Percentiles rank a stretch among this genome's conserved stretches.
These are phyloP conservation scores for Blastobotrys serpentis DNA, from an alignment of 1,139 yeast species.

Conservation along the genomic window DNA sequence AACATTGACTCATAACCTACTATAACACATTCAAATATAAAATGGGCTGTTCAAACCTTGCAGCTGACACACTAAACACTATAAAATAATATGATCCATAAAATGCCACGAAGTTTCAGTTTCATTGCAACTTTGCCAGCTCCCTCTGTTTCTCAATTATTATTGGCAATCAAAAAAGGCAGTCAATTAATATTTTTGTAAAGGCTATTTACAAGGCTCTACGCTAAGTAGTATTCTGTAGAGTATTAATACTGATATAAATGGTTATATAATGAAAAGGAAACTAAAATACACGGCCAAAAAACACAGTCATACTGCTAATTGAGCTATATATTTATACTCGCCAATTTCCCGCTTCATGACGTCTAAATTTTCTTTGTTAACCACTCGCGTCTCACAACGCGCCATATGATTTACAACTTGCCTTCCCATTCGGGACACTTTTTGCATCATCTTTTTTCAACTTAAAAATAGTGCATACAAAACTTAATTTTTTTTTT, in stretches of 20 bases:
- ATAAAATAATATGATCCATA: no score
- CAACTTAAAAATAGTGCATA: conserved; percentile 9
- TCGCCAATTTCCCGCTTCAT: no score
- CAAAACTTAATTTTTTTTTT: not conserved
- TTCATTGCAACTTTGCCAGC: no score
- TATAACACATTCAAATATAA: no score
- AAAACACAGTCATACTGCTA: no score
- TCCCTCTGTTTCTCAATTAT: not conserved
- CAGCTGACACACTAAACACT: conserved; percentile 2
- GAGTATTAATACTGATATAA: no score
- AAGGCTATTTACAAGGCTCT: not conserved
- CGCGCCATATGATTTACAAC: not conserved
- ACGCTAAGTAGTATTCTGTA: not conserved
- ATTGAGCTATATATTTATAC: no score
- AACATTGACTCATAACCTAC: not conserved
- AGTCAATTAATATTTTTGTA: conserved; percentile 1
- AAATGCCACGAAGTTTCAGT: no score
- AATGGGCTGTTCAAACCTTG: not conserved
- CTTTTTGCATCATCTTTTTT: conserved; percentile 2
- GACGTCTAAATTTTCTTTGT: not conserved
- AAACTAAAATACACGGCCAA: not conserved
- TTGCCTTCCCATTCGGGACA: not conserved
- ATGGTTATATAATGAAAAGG: not conserved
- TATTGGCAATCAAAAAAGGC: not conserved
- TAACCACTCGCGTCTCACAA: not conserved